These are phyloP conservation scores for Saussurea involucrata DNA, from an alignment of 129 eudicot species.

Conservation along the genomic window DNA sequence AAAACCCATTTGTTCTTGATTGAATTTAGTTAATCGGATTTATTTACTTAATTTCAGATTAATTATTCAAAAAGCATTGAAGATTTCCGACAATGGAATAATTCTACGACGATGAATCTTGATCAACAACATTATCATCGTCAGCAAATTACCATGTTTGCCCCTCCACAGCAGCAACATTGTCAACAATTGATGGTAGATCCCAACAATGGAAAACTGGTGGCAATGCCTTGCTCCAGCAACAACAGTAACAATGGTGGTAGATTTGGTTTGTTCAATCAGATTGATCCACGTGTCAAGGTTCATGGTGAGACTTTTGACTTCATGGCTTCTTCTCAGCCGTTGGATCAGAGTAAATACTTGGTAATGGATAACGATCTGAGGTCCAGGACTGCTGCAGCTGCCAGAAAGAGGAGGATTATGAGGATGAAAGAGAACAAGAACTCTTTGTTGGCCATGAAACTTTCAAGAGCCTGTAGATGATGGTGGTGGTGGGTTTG, in stretches of 20 bases:
- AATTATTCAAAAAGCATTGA: conserved; percentile 17
- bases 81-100: conserved; percentile 15
- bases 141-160: conserved; percentile 20
- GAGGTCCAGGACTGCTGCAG: conserved; percentile 35
- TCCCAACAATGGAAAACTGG: conserved; percentile 19
- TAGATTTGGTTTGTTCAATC: conserved; percentile 26
- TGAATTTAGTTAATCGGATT: neutral
- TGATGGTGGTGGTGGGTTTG: conserved; percentile 18
- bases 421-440: conserved; percentile 38
- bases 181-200: conserved; percentile 23
- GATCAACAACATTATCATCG: conserved; percentile 27
- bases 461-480: conserved; percentile 15
- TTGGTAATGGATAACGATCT: conserved; percentile 22
- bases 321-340: conserved; percentile 29
- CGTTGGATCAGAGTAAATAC: conserved; percentile 33
- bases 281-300: conserved; percentile 35
- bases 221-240: conserved; percentile 15
- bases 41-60: conserved; percentile 14
- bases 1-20: neutral
- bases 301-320: conserved; percentile 35
- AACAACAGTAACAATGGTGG: conserved; percentile 21
- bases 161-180: conserved; percentile 19
- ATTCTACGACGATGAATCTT: conserved; percentile 1
- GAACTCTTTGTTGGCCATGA: conserved; percentile 19
- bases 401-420: conserved; percentile 44